phyloP scores from a whole-genome alignment of 129 eudicot species.

The Escallonia rubra region DNA sequence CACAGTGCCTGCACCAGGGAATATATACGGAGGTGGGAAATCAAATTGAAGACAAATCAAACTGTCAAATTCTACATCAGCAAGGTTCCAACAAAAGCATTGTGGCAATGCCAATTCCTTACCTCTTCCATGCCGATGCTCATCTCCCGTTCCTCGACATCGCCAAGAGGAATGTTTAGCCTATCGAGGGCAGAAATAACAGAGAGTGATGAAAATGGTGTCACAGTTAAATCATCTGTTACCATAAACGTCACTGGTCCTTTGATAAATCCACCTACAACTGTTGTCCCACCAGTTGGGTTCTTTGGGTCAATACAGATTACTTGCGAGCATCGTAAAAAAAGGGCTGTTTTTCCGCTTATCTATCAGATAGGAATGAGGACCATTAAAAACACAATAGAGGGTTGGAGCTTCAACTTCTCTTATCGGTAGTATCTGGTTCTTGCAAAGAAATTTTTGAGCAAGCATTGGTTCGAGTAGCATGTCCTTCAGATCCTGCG shows the following conservation, averaged over 20 bases:
- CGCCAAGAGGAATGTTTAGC: constrained; percentile 18
- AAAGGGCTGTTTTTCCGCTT: not conserved
- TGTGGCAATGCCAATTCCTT: not conserved
- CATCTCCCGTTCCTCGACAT: constrained; percentile 33
- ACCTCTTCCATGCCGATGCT: constrained; percentile 38
- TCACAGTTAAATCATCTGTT: constrained; percentile 27
- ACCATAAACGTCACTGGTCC: constrained; percentile 18
- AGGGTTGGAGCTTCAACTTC: not conserved
- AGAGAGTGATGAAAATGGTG: constrained; percentile 14
- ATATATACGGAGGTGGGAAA: too few species aligned
- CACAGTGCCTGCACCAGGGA: not conserved
- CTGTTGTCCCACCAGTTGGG: not conserved
- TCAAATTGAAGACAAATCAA: too few species aligned
- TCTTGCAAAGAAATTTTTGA: constrained; percentile 14
- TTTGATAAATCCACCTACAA: not conserved
- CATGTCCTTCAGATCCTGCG: constrained; percentile 22
- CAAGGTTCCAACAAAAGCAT: too few species aligned
- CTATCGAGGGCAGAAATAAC: constrained; percentile 20
- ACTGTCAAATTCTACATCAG: too few species aligned
- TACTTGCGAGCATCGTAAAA: constrained; percentile 1
- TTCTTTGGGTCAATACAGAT: constrained; percentile 19
- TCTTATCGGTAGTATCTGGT: constrained; percentile 15
- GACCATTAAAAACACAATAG: not conserved
- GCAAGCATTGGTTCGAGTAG: constrained; percentile 26
- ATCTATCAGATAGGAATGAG: too few species aligned